Evolutionary conservation across 208 protist species (phyloP).

Genomic region (Zelonia costaricensis): DNA sequence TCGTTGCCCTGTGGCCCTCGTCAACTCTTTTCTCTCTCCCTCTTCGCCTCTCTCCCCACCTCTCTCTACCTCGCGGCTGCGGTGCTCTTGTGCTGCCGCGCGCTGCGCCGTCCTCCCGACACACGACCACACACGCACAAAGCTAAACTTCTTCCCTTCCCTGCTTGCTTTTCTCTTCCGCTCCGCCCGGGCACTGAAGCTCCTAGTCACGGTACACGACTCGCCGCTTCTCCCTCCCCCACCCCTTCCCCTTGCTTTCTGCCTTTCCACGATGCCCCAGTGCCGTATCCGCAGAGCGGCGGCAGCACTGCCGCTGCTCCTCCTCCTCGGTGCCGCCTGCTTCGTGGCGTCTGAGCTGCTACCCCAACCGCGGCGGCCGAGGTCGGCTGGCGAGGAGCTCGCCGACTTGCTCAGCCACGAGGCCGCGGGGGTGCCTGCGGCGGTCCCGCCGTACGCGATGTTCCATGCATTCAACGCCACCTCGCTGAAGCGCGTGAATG

Average conservation of each 20-base stretch:
- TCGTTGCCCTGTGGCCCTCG: not conserved
- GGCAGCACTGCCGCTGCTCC: too few relatives aligned
- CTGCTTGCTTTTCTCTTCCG: slow-evolving; percentile 1
- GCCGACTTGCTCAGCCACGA: slow-evolving; percentile 2
- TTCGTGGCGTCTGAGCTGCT: too few relatives aligned
- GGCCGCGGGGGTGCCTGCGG: not conserved
- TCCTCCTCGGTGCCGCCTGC: not conserved
- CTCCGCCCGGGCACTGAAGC: not conserved
- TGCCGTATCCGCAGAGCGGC: too few relatives aligned
- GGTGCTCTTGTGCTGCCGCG: too few relatives aligned
- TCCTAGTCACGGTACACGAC: too few relatives aligned
- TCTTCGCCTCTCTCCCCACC: slow-evolving; percentile 1
- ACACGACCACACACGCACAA: too few relatives aligned
- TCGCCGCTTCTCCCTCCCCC: too few relatives aligned
- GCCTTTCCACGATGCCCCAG: not conserved
- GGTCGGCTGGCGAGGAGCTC: not conserved
- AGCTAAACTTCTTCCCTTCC: too few relatives aligned
- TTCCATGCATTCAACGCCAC: slow-evolving; percentile 5
- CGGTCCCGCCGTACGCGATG: slow-evolving; percentile 10
- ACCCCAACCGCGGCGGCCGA: too few relatives aligned
- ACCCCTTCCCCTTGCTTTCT: slow-evolving; percentile 3
- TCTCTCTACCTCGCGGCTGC: not conserved
- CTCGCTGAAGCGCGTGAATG: not conserved
- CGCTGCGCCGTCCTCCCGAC: too few relatives aligned
- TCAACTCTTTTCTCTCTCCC: not conserved